Evolutionary conservation across 768 basidiomycete genomes (phyloP).

Genomic region (Crassisporium funariophilum): DNA sequence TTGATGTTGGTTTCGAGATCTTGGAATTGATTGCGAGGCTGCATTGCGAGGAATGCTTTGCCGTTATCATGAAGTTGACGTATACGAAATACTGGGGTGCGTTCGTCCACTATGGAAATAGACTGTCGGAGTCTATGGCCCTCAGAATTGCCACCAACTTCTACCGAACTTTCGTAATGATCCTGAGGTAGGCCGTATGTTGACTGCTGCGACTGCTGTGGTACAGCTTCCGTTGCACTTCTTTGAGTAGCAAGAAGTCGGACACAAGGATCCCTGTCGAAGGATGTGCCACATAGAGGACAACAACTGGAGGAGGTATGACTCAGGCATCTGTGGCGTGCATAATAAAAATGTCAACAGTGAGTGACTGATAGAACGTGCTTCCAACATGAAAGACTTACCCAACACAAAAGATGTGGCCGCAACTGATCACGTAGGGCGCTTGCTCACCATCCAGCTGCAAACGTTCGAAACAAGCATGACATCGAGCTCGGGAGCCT

Average conservation of each 20-base stretch:
- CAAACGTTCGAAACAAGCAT: conserved; percentile 13
- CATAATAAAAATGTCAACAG: too few species aligned
- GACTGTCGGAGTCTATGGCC: not conserved
- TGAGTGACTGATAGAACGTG: not conserved
- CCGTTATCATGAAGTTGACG: not conserved
- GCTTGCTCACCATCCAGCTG: conserved; percentile 9
- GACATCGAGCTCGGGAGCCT: conserved; percentile 15
- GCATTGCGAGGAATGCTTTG: too few species aligned
- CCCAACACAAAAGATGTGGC: conserved; percentile 63
- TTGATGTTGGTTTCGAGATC: conserved; percentile 8
- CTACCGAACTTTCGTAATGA: too few species aligned
- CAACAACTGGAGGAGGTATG: not conserved
- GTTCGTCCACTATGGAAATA: too few species aligned
- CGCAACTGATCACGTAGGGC: conserved; percentile 32
- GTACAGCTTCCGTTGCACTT: too few species aligned
- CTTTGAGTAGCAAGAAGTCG: not conserved
- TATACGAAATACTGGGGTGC: too few species aligned
- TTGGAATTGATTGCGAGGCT: conserved; percentile 4
- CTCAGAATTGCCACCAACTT: not conserved
- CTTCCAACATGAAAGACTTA: conserved; percentile 20
- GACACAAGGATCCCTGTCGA: not conserved
- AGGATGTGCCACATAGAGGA: conserved; percentile 4
- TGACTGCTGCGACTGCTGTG: too few species aligned
- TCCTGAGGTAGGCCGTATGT: too few species aligned
- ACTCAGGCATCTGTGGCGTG: conserved; percentile 8